Percentiles rank a stretch among this genome's conserved stretches.
These are phyloP conservation scores for Fusarium cicatricum DNA, from an alignment of 2,329 filamentous ascomycete genomes.

Conservation along the genomic window DNA sequence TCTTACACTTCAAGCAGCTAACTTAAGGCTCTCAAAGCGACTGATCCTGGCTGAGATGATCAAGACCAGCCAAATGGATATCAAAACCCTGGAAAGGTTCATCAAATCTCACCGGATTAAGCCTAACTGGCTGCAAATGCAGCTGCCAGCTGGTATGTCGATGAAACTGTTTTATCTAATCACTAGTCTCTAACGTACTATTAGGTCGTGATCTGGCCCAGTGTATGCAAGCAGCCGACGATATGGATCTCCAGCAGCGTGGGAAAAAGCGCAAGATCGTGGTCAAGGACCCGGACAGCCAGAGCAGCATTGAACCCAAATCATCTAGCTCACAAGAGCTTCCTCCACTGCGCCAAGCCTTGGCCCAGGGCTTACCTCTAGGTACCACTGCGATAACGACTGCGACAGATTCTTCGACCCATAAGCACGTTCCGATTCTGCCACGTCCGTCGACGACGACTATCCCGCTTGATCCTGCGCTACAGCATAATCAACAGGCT, in stretches of 20 bases:
- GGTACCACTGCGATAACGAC: too few species aligned
- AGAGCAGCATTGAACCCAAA: constrained; percentile 29
- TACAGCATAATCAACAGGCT: neutral
- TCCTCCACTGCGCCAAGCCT: neutral
- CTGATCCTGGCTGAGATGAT: constrained; percentile 67
- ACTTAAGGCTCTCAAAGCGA: constrained; percentile 51
- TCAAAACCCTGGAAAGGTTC: constrained; percentile 56
- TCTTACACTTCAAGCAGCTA: neutral
- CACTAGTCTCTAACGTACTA: neutral
- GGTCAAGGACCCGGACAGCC: constrained; percentile 45
- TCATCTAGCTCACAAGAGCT: constrained; percentile 4
- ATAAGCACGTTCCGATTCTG: constrained; percentile 26
- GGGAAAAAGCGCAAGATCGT: constrained; percentile 44
- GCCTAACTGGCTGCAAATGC: constrained; percentile 58
- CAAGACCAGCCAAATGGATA: constrained; percentile 61
- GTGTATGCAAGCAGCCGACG: constrained; percentile 52
- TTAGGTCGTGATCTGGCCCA: constrained; percentile 58
- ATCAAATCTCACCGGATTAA: constrained; percentile 52
- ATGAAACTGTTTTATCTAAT: neutral
- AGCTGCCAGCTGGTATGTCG: constrained; percentile 55
- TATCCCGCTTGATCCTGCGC: too few species aligned
- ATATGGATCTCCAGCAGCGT: constrained; percentile 47
- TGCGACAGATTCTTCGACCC: neutral
- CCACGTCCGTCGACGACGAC: constrained; percentile 38
- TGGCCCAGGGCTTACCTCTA: neutral